Evolutionary conservation across 768 basidiomycete genomes (phyloP).

Genomic region (Lactarius vividus): DNA sequence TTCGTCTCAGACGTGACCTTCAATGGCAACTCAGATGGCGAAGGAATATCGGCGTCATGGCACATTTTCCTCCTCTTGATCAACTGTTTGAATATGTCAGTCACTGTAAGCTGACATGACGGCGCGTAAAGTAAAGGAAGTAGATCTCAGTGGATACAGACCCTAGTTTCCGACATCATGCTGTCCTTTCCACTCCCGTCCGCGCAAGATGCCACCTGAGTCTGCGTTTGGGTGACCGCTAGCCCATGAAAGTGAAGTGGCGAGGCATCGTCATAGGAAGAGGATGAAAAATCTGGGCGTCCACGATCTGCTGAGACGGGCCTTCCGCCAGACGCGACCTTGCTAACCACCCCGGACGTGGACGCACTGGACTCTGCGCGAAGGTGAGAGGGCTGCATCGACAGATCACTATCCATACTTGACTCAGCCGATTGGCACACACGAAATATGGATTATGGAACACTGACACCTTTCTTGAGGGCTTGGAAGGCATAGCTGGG

Average conservation of each 20-base stretch:
- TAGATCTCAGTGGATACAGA: neutral
- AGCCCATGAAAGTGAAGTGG: slow-evolving; percentile 60
- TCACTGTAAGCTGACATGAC: neutral
- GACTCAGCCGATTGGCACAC: neutral
- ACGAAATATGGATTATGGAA: neutral
- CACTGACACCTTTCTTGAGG: slow-evolving; percentile 15
- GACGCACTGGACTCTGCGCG: neutral
- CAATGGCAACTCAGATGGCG: neutral
- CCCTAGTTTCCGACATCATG: slow-evolving; percentile 1
- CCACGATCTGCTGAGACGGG: slow-evolving; percentile 21
- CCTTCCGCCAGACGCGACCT: slow-evolving; percentile 27
- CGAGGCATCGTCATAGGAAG: slow-evolving; percentile 36
- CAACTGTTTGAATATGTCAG: slow-evolving; percentile 11
- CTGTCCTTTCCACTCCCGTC: neutral
- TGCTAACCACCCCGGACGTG: neutral
- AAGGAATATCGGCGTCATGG: neutral
- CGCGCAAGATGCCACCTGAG: slow-evolving; percentile 37
- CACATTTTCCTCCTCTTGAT: slow-evolving; percentile 15
- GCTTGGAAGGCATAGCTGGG: slow-evolving; percentile 1
- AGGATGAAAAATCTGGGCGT: slow-evolving; percentile 27
- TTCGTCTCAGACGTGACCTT: neutral
- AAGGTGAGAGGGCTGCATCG: slow-evolving; percentile 5
- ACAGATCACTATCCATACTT: slow-evolving; percentile 6
- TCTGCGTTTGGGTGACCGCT: slow-evolving; percentile 53
- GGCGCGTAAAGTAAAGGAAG: neutral